Base-by-base conservation (phyloP, 2,329 filamentous ascomycete species). In the Apiospora pterosperma region DNA sequence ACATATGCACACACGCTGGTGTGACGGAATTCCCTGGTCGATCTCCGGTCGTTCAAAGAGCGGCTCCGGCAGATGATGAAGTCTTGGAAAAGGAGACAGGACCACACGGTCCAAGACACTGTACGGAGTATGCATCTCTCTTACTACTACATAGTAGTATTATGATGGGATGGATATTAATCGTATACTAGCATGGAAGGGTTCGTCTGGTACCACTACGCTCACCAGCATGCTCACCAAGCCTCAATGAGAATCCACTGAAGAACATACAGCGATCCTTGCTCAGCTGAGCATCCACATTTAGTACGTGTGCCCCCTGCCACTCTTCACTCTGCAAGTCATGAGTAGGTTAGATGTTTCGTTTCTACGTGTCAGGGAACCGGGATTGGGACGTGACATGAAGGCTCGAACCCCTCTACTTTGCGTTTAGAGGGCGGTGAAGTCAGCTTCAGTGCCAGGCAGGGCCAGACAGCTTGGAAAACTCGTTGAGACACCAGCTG, bases 211-310 rank as follows among this genome's bases (percentile, higher is more conserved):
- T n/a, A n/a, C n/a, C n/a, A n/a, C n/a, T n/a, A n/a, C n/a, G n/a
- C n/a, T n/a, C n/a, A n/a, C n/a, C n/a, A n/a, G n/a, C n/a, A 55
- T 55, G 48, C 48, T 31, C 36, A 25, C 44, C 44, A n/a, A 52
- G 44, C 25, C 44, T 34, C 48, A 11, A 28, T n/a, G 19, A 19
- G 19, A 55, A 55, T 11, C 48, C 28, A n/a, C 48, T n/a, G 23
- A 25, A 34, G 48, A 19, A 28, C 48, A 55, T 8, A 55, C 25
- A 34, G 48, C 34, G 48, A 55, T 19, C 48, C 48, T 34, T 34
- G 48, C 48, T 55, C 48, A 55, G 48, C 48, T 55, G 48, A 48
- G n/a, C n/a, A n/a, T n/a, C n/a, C n/a, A n/a, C n/a, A n/a, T n/a
- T n/a, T n/a, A n/a, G n/a, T n/a, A n/a, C n/a, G n/a, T n/a, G n/a